Conservation (phyloP, 2,329 filamentous ascomycete species). For the Cladosporium sp. region DNA sequence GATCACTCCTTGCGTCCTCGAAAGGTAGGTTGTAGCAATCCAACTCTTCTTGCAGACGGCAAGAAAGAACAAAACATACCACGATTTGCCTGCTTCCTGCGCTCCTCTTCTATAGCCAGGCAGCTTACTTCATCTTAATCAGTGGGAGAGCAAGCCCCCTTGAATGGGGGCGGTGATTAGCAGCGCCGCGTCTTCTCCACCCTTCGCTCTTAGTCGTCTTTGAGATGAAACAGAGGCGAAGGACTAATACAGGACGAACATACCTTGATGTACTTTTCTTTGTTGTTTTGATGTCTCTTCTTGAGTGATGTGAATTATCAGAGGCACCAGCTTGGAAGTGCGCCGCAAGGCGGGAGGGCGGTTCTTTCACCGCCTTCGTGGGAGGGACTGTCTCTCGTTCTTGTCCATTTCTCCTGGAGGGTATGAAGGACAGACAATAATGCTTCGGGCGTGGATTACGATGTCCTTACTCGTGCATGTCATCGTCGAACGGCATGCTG, state of each 20-base stretch:
- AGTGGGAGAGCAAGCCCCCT: slow-evolving; percentile 45
- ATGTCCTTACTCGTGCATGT: no score
- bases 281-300: background rate
- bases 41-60: background rate
- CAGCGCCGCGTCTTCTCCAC: slow-evolving; percentile 52
- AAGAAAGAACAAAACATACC: slow-evolving; percentile 24
- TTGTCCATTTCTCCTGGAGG: no score
- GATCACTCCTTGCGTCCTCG: no score
- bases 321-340: no score
- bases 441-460: no score
- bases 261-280: background rate
- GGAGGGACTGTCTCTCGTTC: no score
- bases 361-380: no score
- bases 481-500: no score
- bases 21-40: background rate
- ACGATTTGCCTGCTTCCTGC: slow-evolving; percentile 50
- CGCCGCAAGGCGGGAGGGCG: no score
- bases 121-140: slow-evolving; percentile 47
- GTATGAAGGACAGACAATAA: no score
- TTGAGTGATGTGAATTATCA: no score
- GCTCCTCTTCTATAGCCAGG: slow-evolving; percentile 42
- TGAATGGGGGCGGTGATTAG: slow-evolving; percentile 41
- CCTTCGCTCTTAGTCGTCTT: slow-evolving; percentile 31
- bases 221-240: slow-evolving; percentile 1
- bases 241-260: slow-evolving; percentile 14